Evolutionary conservation across 2,329 filamentous ascomycete genomes (phyloP).

Genomic region (Aureobasidium sp.): DNA sequence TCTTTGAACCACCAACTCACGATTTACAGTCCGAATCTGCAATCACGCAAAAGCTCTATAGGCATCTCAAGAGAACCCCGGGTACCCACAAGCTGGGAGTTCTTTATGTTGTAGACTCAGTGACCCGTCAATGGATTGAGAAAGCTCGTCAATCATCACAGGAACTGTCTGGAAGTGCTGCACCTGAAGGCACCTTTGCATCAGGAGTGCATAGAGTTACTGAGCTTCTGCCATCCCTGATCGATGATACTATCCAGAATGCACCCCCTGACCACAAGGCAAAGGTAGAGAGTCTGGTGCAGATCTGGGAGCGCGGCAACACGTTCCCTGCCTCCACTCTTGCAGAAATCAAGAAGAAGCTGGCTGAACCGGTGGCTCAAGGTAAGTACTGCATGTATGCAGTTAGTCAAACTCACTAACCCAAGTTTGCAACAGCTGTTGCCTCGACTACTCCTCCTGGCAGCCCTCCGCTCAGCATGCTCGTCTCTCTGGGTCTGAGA

Average conservation of each 20-base stretch:
- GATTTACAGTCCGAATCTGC: slow-evolving; percentile 79
- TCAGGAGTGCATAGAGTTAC: slow-evolving; percentile 95
- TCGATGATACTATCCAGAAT: slow-evolving; percentile 88
- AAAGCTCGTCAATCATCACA: slow-evolving; percentile 84
- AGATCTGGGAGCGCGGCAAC: slow-evolving; percentile 95
- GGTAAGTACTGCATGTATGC: neutral
- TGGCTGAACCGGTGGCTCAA: slow-evolving; percentile 52
- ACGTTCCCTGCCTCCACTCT: slow-evolving; percentile 82
- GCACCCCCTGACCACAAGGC: slow-evolving; percentile 96
- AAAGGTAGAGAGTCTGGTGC: slow-evolving; percentile 90
- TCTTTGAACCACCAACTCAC: neutral
- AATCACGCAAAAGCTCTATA: slow-evolving; percentile 92
- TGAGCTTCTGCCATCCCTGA: slow-evolving; percentile 84
- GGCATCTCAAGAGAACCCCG: slow-evolving; percentile 92
- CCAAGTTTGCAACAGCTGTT: slow-evolving; percentile 16
- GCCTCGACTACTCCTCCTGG: slow-evolving; percentile 25
- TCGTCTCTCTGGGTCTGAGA: slow-evolving; percentile 20
- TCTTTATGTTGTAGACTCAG: slow-evolving; percentile 99
- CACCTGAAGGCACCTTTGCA: slow-evolving; percentile 86
- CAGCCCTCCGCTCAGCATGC: slow-evolving; percentile 26
- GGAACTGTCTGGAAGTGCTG: slow-evolving; percentile 64
- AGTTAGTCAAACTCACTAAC: neutral
- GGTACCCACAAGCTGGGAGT: slow-evolving; percentile 96
- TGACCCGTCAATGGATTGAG: slow-evolving; percentile 98
- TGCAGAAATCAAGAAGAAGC: slow-evolving; percentile 71